Base-by-base conservation (phyloP, 352 stramenopile species). In the Aphanomyces invadans region DNA sequence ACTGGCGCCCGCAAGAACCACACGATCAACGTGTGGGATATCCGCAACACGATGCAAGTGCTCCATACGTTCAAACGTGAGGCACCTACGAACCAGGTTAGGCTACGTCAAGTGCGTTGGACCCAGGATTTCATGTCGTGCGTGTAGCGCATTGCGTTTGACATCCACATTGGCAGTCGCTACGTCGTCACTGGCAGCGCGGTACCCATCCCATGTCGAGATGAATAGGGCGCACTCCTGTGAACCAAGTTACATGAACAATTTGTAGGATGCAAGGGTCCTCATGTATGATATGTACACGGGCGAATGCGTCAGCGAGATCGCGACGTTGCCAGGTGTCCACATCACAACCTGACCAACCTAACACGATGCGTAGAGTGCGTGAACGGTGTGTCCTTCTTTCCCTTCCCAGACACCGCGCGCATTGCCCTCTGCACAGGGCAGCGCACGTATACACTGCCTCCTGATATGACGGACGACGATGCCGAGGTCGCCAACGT, bases 11-110 rank as follows among this genome's bases (percentile, higher is more conserved):
- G 88, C 17, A 76, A 78, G 7, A 84, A 95, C 68, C 67, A 68
- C 31, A 70, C 60, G 21, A 88, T 96, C 39, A 77, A 90, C n/a
- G 90, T 80, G 68, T 96, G 86, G 85, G 88, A 96, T 71, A 83
- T 96, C 21, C 85, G 88, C 39, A 73, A 77, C 12, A 79, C 80
- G 21, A 86, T 78, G 26, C 69, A 84, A 59, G 86, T 90, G 65
- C 62, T 90, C 26, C 69, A 87, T 39, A 78, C 76, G 46, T 88
- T 90, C 42, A 61, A 77, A 44, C 75, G 84, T 10, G 69, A 78
- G 2, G 75, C 76, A 3, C 77, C 88, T 52, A 89, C 81, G 55
- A 91, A 92, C 71, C 79, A 93, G 49, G 54, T 69, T n/a, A n/a
- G n/a, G n/a, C n/a, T n/a, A n/a, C n/a, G n/a, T n/a, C n/a, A n/a